phyloP scores from a whole-genome alignment of 75 land plant species.

The Isoetes taiwanensis region DNA sequence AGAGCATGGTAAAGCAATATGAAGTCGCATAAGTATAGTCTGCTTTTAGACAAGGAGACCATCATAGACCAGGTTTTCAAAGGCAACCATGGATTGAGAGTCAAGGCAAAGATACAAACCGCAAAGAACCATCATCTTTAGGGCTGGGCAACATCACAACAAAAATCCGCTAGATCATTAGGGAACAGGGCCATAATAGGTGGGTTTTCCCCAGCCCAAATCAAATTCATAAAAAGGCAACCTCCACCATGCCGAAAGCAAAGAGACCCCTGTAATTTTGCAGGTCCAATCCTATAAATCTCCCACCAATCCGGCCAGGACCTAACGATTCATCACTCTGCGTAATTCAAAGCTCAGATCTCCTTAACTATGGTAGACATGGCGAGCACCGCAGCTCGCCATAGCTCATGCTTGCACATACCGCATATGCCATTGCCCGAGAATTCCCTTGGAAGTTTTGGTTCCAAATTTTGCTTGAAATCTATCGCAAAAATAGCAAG shows the following conservation, averaged over 20 bases:
- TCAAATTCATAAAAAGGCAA: conserved; percentile 39
- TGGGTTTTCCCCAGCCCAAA: conserved; percentile 51
- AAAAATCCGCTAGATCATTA: conserved; percentile 36
- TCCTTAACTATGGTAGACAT: conserved; percentile 21
- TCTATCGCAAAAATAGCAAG: conserved; percentile 36
- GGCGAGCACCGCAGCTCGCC: conserved; percentile 15
- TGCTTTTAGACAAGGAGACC: too few relatives aligned
- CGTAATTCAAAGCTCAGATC: conserved; percentile 20
- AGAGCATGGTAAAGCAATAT: too few relatives aligned
- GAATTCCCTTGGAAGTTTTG: conserved; percentile 32
- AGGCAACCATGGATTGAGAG: too few relatives aligned
- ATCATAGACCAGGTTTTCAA: too few relatives aligned
- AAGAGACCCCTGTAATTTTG: conserved; percentile 31
- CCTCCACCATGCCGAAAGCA: conserved; percentile 53
- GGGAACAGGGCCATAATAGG: conserved; percentile 43
- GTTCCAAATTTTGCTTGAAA: conserved; percentile 20
- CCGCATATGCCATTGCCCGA: conserved; percentile 38
- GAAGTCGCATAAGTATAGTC: too few relatives aligned
- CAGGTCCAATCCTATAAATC: too few relatives aligned
- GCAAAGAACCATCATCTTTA: too few relatives aligned
- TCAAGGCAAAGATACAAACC: too few relatives aligned
- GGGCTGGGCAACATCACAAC: conserved; percentile 41
- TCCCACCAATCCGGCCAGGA: too few relatives aligned
- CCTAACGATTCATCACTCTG: conserved; percentile 27
- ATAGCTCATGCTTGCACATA: conserved; percentile 20